phyloP scores from a whole-genome alignment of 2,329 filamentous ascomycete genomes.

The Fusarium albidum region DNA sequence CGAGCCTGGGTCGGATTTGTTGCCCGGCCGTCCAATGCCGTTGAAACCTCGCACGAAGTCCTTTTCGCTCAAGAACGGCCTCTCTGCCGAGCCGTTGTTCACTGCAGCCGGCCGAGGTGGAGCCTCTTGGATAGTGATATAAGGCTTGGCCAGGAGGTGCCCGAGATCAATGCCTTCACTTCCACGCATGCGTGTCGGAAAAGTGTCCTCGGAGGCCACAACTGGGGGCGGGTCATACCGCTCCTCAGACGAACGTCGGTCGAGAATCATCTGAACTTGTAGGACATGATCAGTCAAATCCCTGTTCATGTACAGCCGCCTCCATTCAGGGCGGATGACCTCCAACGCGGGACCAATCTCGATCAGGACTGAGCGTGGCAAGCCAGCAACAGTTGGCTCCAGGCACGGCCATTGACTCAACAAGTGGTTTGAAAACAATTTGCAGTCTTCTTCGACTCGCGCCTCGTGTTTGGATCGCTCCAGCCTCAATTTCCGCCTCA shows the following conservation, averaged over 20 bases:
- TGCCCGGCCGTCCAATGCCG: constrained; percentile 4
- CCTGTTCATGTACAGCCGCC: constrained; percentile 32
- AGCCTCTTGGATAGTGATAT: not conserved
- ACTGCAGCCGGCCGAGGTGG: not conserved
- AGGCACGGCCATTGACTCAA: constrained; percentile 38
- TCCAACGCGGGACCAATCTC: constrained; percentile 35
- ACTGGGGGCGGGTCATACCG: constrained; percentile 19
- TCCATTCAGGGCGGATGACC: constrained; percentile 38
- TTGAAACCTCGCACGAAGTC: constrained; percentile 4
- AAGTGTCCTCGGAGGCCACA: constrained; percentile 28
- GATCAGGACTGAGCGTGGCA: constrained; percentile 27
- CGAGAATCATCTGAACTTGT: constrained; percentile 29
- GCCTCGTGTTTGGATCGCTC: constrained; percentile 29
- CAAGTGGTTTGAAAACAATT: constrained; percentile 32
- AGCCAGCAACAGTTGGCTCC: constrained; percentile 27
- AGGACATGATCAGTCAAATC: constrained; percentile 31
- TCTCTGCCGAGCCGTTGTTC: constrained; percentile 1
- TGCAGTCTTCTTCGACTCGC: constrained; percentile 37
- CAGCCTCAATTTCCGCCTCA: constrained; percentile 30
- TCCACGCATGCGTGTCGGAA: constrained; percentile 27
- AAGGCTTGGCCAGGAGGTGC: constrained; percentile 30
- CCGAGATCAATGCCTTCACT: constrained; percentile 26
- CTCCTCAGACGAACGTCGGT: constrained; percentile 20
- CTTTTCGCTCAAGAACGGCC: constrained; percentile 16
- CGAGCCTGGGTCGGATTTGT: not conserved